These are phyloP conservation scores for Gaultheria prostrata DNA, from an alignment of 148 eudicot genomes.

Conservation along the genomic window DNA sequence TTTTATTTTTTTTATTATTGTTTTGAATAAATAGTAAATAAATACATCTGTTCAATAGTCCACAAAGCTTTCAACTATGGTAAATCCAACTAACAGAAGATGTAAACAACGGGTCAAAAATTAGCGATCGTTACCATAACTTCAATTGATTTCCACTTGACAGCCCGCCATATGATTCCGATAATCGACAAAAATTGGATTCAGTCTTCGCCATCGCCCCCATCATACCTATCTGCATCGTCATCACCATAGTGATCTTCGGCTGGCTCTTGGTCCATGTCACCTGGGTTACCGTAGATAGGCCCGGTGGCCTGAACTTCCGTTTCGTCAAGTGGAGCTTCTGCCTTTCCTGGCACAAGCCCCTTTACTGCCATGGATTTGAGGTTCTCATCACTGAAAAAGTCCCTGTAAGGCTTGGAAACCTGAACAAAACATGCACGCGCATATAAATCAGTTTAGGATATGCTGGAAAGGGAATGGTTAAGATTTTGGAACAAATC, in stretches of 20 bases:
- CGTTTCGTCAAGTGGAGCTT: slow-evolving; percentile 28
- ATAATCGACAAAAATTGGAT: neutral
- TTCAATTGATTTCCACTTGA: neutral
- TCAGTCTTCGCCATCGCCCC: slow-evolving; percentile 59
- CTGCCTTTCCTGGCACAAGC: slow-evolving; percentile 7
- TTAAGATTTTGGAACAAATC: neutral
- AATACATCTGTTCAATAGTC: neutral
- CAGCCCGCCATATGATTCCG: neutral
- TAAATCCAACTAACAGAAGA: neutral
- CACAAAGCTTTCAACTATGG: neutral
- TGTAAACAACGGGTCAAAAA: neutral
- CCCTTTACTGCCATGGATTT: slow-evolving; percentile 41
- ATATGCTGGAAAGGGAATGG: neutral
- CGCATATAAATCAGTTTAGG: neutral
- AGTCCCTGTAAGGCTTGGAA: slow-evolving; percentile 71
- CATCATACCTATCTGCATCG: slow-evolving; percentile 43
- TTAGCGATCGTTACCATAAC: neutral
- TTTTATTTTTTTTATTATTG: too few relatives aligned
- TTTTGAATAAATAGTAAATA: neutral
- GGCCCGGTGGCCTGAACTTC: slow-evolving; percentile 21
- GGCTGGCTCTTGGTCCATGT: slow-evolving; percentile 32
- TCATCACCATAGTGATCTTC: slow-evolving; percentile 39
- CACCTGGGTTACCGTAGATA: slow-evolving; percentile 28
- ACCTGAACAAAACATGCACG: slow-evolving; percentile 40
- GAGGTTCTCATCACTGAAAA: slow-evolving; percentile 54